Evolutionary conservation across 1,139 yeast species (phyloP).

Genomic region (Pichia sorboxylosa): DNA sequence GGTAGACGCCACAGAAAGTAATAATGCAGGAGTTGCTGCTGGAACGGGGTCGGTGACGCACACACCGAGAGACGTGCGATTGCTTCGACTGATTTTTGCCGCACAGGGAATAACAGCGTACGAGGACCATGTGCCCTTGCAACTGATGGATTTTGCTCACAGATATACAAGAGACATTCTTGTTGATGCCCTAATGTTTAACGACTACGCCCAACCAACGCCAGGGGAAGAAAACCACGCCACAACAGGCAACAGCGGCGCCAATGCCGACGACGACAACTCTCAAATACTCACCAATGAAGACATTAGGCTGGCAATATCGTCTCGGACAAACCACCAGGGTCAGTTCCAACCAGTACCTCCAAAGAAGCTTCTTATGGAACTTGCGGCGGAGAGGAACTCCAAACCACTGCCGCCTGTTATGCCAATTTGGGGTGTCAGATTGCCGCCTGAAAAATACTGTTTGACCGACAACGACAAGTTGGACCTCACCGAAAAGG

Average conservation of each 20-base stretch:
- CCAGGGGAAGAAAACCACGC: no score
- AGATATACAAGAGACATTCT: slow-evolving; percentile 77
- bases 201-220: slow-evolving; percentile 64
- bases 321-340: slow-evolving; percentile 83
- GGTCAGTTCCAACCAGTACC: slow-evolving; percentile 93
- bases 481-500: no score
- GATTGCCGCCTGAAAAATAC: slow-evolving; percentile 95
- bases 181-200: slow-evolving; percentile 79
- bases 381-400: slow-evolving; percentile 85
- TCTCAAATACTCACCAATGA: slow-evolving; percentile 51
- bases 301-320: slow-evolving; percentile 84
- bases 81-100: slow-evolving; percentile 81
- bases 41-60: background rate
- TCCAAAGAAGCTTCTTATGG: slow-evolving; percentile 81
- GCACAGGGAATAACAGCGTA: slow-evolving; percentile 87
- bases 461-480: slow-evolving; percentile 74
- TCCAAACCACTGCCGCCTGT: slow-evolving; percentile 85
- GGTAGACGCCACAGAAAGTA: background rate
- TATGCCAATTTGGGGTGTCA: slow-evolving; percentile 82
- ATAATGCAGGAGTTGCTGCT: background rate
- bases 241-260: slow-evolving; percentile 26
- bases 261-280: slow-evolving; percentile 1
- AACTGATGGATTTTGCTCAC: slow-evolving; percentile 92
- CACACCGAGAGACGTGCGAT: slow-evolving; percentile 77
- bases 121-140: slow-evolving; percentile 91